Percentiles rank a stretch among this genome's conserved stretches.
Conservation (phyloP, 371 early-diverging fungal genomes). For the Mortierella sp. region DNA sequence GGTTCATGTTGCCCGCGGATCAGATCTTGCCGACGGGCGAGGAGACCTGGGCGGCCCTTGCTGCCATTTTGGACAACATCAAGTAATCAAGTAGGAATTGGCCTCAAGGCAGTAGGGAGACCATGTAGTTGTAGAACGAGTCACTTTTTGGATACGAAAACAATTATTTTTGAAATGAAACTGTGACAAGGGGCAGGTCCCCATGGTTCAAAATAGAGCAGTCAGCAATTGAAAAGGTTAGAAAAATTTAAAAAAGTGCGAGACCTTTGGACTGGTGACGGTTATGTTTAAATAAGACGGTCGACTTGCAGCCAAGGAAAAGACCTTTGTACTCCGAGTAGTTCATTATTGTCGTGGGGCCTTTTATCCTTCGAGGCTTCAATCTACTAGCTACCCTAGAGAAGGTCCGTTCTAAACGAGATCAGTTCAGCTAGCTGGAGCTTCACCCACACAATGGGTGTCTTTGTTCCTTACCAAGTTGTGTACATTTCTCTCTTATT, state of each 20-base stretch:
- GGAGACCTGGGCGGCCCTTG: slow-evolving; percentile 58
- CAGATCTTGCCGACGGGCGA: slow-evolving; percentile 64
- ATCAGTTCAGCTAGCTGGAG: slow-evolving; percentile 45
- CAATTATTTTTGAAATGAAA: background rate
- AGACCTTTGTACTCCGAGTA: slow-evolving; percentile 39
- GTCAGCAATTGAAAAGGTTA: no score
- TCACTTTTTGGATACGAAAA: background rate
- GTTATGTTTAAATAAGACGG: background rate
- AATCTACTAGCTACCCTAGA: slow-evolving; percentile 42
- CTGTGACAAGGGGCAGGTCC: no score
- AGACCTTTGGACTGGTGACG: no score
- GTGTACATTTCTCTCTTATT: slow-evolving; percentile 17
- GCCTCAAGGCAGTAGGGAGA: background rate
- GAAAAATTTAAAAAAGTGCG: no score
- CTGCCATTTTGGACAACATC: slow-evolving; percentile 41
- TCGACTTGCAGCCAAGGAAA: background rate
- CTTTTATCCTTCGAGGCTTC: slow-evolving; percentile 24
- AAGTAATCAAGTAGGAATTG: slow-evolving; percentile 22
- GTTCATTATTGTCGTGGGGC: slow-evolving; percentile 49
- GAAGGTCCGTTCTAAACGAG: slow-evolving; percentile 27
- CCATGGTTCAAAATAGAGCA: no score
- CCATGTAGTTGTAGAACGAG: background rate
- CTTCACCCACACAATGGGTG: slow-evolving; percentile 23
- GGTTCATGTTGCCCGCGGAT: slow-evolving; percentile 62
- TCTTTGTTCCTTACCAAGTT: slow-evolving; percentile 48